phyloP scores from a whole-genome alignment of 768 basidiomycete species.

The Neoboletus subvelutipes region DNA sequence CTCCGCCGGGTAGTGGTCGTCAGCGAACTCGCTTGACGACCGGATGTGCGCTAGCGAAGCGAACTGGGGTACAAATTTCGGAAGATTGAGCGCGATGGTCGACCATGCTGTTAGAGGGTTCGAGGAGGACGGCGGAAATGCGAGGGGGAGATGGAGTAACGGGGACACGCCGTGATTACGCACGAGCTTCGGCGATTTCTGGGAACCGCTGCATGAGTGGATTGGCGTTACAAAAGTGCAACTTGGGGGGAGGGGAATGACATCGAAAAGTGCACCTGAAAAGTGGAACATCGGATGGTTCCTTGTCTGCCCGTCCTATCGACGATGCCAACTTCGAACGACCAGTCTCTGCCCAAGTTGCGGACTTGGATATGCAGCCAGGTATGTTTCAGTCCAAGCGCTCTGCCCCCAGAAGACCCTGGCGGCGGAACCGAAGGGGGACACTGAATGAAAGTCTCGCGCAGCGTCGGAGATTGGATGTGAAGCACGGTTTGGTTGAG shows the following conservation, averaged over 20 bases:
- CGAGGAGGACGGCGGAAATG: slow-evolving; percentile 56
- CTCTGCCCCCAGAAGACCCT: slow-evolving; percentile 17
- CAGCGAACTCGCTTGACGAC: slow-evolving; percentile 22
- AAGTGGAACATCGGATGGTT: slow-evolving; percentile 68
- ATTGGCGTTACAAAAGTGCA: background rate
- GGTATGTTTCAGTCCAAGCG: slow-evolving; percentile 61
- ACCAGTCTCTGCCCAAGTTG: slow-evolving; percentile 65
- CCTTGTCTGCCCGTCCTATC: slow-evolving; percentile 62
- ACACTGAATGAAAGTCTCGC: slow-evolving; percentile 64
- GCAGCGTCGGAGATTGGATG: slow-evolving; percentile 73
- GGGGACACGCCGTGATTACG: slow-evolving; percentile 42
- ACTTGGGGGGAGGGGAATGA: background rate
- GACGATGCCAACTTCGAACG: slow-evolving; percentile 72
- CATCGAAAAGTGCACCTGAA: slow-evolving; percentile 55
- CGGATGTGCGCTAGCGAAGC: slow-evolving; percentile 42
- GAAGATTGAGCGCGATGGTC: slow-evolving; percentile 60
- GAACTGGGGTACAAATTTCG: slow-evolving; percentile 61
- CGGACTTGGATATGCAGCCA: slow-evolving; percentile 80
- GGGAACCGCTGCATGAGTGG: slow-evolving; percentile 13
- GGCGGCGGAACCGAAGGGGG: slow-evolving; percentile 39
- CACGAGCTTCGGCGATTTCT: slow-evolving; percentile 59
- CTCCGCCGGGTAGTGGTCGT: slow-evolving; percentile 24
- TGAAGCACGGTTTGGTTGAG: slow-evolving; percentile 73
- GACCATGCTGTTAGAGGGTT: slow-evolving; percentile 68
- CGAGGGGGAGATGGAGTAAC: slow-evolving; percentile 68